Percentiles rank a stretch among this genome's conserved stretches.
These are phyloP conservation scores for Cyclotella kingstonii DNA, from an alignment of 108 stramenopile species.

Conservation along the genomic window DNA sequence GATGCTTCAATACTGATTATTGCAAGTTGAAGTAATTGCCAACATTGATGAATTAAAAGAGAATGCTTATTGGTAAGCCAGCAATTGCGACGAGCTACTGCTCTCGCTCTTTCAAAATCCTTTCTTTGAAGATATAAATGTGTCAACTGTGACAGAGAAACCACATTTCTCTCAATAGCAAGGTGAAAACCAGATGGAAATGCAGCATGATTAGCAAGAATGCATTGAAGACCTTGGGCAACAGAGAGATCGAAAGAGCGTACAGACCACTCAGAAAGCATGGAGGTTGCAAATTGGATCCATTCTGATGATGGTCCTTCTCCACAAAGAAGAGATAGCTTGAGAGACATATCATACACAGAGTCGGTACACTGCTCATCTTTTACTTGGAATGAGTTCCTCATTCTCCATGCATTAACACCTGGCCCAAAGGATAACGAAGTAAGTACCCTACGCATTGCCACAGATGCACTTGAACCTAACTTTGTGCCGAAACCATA, in stretches of 20 bases:
- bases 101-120: constrained; percentile 28
- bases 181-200: constrained; percentile 15
- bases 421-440: constrained; percentile 28
- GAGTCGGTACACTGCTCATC: constrained; percentile 4
- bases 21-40: constrained; percentile 57
- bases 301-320: constrained; percentile 9
- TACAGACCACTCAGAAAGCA: constrained; percentile 41
- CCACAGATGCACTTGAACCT: background rate
- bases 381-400: background rate
- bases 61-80: constrained; percentile 36
- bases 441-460: constrained; percentile 29
- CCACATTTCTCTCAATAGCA: constrained; percentile 25
- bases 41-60: constrained; percentile 39
- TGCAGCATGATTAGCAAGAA: constrained; percentile 30
- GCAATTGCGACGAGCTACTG: constrained; percentile 18
- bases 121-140: constrained; percentile 21
- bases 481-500: constrained; percentile 43
- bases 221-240: constrained; percentile 21
- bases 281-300: constrained; percentile 23
- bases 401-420: constrained; percentile 14
- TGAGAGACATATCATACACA: background rate
- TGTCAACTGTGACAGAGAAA: constrained; percentile 19
- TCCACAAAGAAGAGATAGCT: background rate
- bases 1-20: constrained; percentile 53
- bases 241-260: constrained; percentile 32